Conservation (phyloP, 805 yeast species). For the Wickerhamiella lipophila region DNA sequence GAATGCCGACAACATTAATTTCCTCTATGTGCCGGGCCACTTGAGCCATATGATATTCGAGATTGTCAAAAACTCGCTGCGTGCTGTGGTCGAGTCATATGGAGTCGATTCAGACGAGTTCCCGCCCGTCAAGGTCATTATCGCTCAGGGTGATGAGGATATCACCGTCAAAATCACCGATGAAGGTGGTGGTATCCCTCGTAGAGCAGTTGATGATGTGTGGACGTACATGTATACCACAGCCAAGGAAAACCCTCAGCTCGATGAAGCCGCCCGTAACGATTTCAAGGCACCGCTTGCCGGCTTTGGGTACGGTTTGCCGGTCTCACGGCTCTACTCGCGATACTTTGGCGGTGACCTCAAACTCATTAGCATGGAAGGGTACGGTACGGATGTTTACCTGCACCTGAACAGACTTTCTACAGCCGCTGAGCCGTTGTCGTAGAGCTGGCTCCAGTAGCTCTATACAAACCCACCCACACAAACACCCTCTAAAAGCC, state of each 20-base stretch:
- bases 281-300: constrained; percentile 86
- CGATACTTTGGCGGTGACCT: constrained; percentile 86
- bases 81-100: constrained; percentile 81
- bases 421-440: constrained; percentile 53
- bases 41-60: constrained; percentile 84
- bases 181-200: constrained; percentile 88
- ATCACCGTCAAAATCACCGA: constrained; percentile 82
- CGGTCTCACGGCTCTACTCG: constrained; percentile 73
- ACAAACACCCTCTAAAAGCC: neutral
- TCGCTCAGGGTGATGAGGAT: constrained; percentile 80
- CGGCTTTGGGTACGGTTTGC: constrained; percentile 86
- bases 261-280: constrained; percentile 46
- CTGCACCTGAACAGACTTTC: constrained; percentile 71
- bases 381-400: constrained; percentile 88
- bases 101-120: constrained; percentile 50
- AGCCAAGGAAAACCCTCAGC: constrained; percentile 55
- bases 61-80: constrained; percentile 68
- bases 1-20: constrained; percentile 51
- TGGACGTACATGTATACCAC: constrained; percentile 91
- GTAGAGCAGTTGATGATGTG: constrained; percentile 68
- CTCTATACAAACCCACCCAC: too few relatives aligned
- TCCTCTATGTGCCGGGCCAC: constrained; percentile 91
- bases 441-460: too few relatives aligned
- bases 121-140: constrained; percentile 77
- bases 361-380: constrained; percentile 80